Conservation (phyloP, 306 rosid species). For the Acmispon strigosus region DNA sequence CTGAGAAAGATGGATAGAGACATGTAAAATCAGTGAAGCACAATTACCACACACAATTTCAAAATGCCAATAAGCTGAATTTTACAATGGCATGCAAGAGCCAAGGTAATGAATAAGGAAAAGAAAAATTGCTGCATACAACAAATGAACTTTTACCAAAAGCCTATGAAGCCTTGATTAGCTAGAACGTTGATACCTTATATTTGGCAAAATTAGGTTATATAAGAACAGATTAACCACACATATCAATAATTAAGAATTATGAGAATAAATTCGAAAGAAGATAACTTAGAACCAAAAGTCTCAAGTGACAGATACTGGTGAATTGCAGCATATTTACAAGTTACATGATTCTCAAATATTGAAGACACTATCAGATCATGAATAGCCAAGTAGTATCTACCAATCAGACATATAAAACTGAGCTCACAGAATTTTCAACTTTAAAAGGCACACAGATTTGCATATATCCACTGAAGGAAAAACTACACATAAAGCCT, state of each 20-base stretch:
- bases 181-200: neutral
- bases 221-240: neutral
- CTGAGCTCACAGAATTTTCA: neutral
- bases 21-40: conserved; percentile 14
- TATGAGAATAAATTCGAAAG: neutral
- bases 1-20: conserved; percentile 29
- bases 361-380: too few relatives aligned
- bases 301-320: neutral
- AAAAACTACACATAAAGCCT: neutral
- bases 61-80: neutral
- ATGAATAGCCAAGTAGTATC: too few relatives aligned
- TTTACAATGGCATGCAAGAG: neutral
- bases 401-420: neutral
- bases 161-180: neutral
- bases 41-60: neutral
- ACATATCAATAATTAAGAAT: neutral
- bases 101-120: neutral
- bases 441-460: neutral
- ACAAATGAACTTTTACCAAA: neutral
- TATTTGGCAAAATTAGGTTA: neutral
- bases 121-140: too few relatives aligned
- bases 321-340: neutral
- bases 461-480: neutral
- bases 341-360: neutral
- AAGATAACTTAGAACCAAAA: neutral